Conservation (phyloP, 1,284 basidiomycete species). For the Golubevia sp. region DNA sequence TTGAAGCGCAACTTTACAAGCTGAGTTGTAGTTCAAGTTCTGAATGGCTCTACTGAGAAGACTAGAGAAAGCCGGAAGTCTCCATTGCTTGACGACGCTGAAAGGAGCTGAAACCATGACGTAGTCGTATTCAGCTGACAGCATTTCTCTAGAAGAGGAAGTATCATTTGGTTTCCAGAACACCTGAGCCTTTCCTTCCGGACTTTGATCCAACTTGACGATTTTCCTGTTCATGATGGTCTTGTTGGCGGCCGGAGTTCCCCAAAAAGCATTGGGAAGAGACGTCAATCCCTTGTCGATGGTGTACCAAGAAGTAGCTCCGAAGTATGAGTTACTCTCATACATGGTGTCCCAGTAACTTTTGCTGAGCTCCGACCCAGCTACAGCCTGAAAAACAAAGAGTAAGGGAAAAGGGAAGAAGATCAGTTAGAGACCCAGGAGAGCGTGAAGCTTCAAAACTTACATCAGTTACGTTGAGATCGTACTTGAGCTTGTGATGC, state of each 20-base stretch:
- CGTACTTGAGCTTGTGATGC: neutral
- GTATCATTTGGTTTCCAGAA: slow-evolving; percentile 21
- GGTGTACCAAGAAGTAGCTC: slow-evolving; percentile 27
- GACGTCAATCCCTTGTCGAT: slow-evolving; percentile 34
- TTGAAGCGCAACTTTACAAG: slow-evolving; percentile 36
- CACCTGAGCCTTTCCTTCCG: slow-evolving; percentile 23
- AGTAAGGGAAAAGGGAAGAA: neutral
- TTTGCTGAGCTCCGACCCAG: neutral
- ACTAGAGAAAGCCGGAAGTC: slow-evolving; percentile 18
- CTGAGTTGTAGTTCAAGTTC: slow-evolving; percentile 22
- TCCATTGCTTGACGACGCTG: slow-evolving; percentile 27
- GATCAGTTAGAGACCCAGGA: neutral
- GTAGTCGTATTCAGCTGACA: slow-evolving; percentile 27
- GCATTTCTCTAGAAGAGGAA: slow-evolving; percentile 15
- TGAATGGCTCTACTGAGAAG: slow-evolving; percentile 28
- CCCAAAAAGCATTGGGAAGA: slow-evolving; percentile 26
- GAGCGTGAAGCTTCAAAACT: too few species aligned
- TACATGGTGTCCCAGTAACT: slow-evolving; percentile 26
- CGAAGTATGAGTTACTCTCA: slow-evolving; percentile 25
- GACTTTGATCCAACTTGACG: slow-evolving; percentile 11
- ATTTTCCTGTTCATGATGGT: slow-evolving; percentile 29
- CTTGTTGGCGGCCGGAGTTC: slow-evolving; percentile 3
- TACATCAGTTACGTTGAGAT: too few species aligned
- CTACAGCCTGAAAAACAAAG: neutral
- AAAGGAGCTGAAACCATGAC: slow-evolving; percentile 37